Conservation (phyloP, 2,329 filamentous ascomycete genomes). For the Hypoxylon sp. region DNA sequence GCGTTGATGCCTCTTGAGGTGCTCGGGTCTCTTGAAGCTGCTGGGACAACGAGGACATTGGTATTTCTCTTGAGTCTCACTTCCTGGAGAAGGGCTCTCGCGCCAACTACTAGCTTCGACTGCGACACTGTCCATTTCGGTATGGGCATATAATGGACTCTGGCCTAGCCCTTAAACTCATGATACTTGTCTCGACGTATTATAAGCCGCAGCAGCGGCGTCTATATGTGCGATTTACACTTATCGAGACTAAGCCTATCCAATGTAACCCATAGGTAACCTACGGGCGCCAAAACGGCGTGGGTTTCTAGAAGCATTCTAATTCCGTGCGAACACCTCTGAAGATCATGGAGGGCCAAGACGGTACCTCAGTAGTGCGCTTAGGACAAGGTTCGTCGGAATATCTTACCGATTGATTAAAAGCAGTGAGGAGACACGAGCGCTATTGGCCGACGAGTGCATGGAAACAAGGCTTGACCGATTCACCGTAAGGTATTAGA, state of each 20-base stretch:
- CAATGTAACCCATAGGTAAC: constrained; percentile 24
- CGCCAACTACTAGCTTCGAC: constrained; percentile 32
- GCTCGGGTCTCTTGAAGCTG: constrained; percentile 53
- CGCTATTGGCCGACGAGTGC: constrained; percentile 35
- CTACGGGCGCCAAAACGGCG: constrained; percentile 29
- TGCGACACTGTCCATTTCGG: constrained; percentile 34
- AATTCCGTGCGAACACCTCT: constrained; percentile 29
- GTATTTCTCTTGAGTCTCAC: constrained; percentile 45
- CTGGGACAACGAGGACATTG: constrained; percentile 51
- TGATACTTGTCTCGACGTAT: constrained; percentile 28
- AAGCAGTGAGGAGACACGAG: constrained; percentile 36
- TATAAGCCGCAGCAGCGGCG: constrained; percentile 34
- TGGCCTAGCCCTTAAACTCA: constrained; percentile 31
- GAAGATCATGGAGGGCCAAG: constrained; percentile 39
- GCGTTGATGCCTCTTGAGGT: constrained; percentile 53
- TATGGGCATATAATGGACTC: constrained; percentile 27
- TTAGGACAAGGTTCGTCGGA: constrained; percentile 43
- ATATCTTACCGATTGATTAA: constrained; percentile 45
- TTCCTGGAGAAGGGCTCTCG: constrained; percentile 38
- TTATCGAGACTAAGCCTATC: constrained; percentile 25
- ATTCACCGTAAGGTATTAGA: constrained; percentile 34
- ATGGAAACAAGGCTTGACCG: constrained; percentile 38
- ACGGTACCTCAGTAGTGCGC: constrained; percentile 38
- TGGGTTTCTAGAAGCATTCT: constrained; percentile 44
- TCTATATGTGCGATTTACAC: constrained; percentile 39